A percentile compares a stretch with the other conserved stretches of the same genome.
phyloP scores from a whole-genome alignment of 164 flowering plant species.

The Stephania yunnanensis region DNA sequence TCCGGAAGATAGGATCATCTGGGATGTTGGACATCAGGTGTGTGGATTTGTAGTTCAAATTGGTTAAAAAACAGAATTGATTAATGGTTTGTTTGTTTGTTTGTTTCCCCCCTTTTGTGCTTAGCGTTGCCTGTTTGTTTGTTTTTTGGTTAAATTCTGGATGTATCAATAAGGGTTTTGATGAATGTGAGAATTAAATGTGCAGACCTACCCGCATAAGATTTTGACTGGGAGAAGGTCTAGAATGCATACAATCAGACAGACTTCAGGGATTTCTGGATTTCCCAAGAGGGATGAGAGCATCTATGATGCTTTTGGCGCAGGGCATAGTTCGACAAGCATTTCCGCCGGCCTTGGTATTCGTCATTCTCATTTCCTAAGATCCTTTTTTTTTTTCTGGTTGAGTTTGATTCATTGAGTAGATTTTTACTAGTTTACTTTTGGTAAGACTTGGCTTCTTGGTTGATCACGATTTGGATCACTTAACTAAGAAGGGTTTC shows the following conservation, averaged over 20 bases:
- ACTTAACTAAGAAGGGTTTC: neutral
- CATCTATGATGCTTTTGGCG: slow-evolving; percentile 83
- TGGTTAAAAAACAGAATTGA: neutral
- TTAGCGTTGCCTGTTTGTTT: slow-evolving; percentile 1
- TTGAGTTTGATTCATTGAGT: neutral
- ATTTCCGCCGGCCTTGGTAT: slow-evolving; percentile 95
- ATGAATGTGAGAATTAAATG: neutral
- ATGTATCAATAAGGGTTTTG: neutral
- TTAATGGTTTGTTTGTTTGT: neutral
- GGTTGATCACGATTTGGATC: neutral
- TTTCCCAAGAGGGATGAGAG: slow-evolving; percentile 94
- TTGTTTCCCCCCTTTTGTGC: neutral
- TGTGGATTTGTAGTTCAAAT: neutral
- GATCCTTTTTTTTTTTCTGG: neutral
- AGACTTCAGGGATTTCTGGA: slow-evolving; percentile 82
- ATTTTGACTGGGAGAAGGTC: slow-evolving; percentile 89
- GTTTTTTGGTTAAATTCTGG: neutral
- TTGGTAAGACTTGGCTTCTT: neutral
- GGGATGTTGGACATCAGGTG: slow-evolving; percentile 99
- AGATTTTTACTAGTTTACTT: neutral
- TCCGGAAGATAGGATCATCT: slow-evolving; percentile 83
- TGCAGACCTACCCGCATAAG: slow-evolving; percentile 88
- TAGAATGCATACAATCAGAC: slow-evolving; percentile 70
- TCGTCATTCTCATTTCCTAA: neutral
- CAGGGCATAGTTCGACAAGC: slow-evolving; percentile 95